These are phyloP conservation scores for Pleurotus eryngii DNA, from an alignment of 768 basidiomycete genomes.

Conservation along the genomic window DNA sequence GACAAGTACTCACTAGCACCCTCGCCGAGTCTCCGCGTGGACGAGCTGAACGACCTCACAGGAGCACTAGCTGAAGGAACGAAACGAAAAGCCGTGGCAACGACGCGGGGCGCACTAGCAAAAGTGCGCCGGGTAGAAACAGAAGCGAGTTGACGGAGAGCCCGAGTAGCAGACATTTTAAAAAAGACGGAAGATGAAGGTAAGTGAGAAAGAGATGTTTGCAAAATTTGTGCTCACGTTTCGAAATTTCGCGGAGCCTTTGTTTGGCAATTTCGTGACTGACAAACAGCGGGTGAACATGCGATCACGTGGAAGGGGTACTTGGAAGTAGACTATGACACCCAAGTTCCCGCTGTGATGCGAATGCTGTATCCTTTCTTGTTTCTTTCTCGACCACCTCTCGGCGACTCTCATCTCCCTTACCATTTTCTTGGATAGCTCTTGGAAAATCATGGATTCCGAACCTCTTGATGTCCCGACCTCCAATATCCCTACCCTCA, in stretches of 20 bases:
- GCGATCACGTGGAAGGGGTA: no score
- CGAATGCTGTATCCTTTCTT: background rate
- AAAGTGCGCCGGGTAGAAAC: conserved; percentile 30
- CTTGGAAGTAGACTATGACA: no score
- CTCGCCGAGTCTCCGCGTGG: conserved; percentile 39
- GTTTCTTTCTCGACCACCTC: background rate
- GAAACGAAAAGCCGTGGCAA: conserved; percentile 20
- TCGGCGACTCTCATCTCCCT: background rate
- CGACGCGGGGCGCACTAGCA: conserved; percentile 24
- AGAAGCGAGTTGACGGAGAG: conserved; percentile 53
- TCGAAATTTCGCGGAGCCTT: background rate
- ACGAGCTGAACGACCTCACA: conserved; percentile 42
- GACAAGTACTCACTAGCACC: conserved; percentile 37
- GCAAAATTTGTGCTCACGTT: background rate
- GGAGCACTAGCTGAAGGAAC: conserved; percentile 16
- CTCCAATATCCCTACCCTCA: background rate
- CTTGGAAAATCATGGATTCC: background rate
- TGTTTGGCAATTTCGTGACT: conserved; percentile 6
- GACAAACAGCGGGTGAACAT: background rate
- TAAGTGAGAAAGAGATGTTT: conserved; percentile 1
- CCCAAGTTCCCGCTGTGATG: background rate
- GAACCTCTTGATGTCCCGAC: background rate
- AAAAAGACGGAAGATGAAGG: background rate
- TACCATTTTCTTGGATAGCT: background rate
- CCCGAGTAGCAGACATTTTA: conserved; percentile 61